Conservation (phyloP, 2,329 filamentous ascomycete genomes). For the Dactylellina cionopaga region DNA sequence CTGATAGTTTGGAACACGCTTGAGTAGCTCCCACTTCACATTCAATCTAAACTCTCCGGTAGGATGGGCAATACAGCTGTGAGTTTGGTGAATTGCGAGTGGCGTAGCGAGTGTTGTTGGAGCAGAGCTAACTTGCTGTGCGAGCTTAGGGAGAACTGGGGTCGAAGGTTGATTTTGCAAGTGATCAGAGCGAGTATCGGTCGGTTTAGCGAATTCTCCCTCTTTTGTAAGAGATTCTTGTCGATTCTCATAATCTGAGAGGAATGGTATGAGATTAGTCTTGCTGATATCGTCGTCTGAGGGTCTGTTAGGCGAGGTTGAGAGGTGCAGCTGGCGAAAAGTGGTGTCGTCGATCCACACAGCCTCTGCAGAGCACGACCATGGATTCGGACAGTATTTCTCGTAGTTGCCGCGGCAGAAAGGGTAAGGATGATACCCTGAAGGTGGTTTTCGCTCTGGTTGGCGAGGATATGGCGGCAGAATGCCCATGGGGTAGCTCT, state of each 20-base stretch:
- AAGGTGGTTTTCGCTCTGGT: background rate
- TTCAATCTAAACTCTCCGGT: no score
- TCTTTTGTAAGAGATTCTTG: no score
- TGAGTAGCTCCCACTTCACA: no score
- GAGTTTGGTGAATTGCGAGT: no score
- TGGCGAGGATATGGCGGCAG: conserved; percentile 6
- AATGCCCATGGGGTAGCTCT: background rate
- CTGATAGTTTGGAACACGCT: no score
- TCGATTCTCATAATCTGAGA: background rate
- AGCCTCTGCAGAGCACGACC: background rate
- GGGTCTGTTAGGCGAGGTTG: background rate
- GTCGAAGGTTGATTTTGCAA: no score
- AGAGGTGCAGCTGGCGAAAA: background rate
- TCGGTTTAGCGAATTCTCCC: no score
- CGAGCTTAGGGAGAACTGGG: no score
- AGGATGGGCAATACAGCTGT: no score
- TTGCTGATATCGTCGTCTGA: background rate
- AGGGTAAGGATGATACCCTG: conserved; percentile 23
- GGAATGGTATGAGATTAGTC: background rate
- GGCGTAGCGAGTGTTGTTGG: background rate
- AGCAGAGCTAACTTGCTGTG: no score
- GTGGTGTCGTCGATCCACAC: conserved; percentile 5
- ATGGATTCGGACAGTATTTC: conserved; percentile 32
- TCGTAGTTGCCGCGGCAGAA: conserved; percentile 21
- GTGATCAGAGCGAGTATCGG: no score